Percentiles rank a stretch among this genome's conserved stretches.
phyloP scores from a whole-genome alignment of 306 rosid genomes.

The Astragalus glycyphyllos region DNA sequence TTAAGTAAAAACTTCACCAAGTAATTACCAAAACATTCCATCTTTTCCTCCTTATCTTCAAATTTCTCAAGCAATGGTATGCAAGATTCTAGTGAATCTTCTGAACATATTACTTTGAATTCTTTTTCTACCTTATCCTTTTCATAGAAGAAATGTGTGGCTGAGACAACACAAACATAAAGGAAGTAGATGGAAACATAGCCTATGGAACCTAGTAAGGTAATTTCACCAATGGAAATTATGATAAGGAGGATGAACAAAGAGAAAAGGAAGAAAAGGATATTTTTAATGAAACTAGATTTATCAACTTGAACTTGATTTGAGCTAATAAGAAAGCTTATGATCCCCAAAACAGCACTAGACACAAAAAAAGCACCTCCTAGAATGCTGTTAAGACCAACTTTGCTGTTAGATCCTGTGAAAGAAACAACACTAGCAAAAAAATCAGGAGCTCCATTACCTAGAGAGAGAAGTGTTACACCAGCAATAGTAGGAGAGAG shows the following conservation, averaged over 20 bases:
- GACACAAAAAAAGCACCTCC: constrained; percentile 84
- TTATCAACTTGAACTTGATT: constrained; percentile 51
- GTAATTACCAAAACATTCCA: not conserved
- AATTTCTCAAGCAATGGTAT: constrained; percentile 51
- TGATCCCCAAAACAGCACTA: constrained; percentile 67
- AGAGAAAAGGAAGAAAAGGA: constrained; percentile 65
- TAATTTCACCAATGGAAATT: constrained; percentile 58
- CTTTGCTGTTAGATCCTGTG: constrained; percentile 58
- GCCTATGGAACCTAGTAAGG: constrained; percentile 64
- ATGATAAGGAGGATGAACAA: constrained; percentile 55
- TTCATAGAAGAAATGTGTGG: constrained; percentile 55
- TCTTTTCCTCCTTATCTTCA: constrained; percentile 30
- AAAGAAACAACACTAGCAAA: constrained; percentile 74
- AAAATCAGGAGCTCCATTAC: constrained; percentile 93
- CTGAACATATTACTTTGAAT: constrained; percentile 3
- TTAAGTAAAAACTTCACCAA: constrained; percentile 27
- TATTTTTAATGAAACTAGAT: constrained; percentile 65
- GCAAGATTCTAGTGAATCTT: constrained; percentile 37
- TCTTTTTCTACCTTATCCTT: constrained; percentile 4
- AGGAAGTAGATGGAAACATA: constrained; percentile 63
- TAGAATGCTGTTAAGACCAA: constrained; percentile 75
- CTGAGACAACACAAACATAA: constrained; percentile 68
- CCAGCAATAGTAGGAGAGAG: constrained; percentile 92
- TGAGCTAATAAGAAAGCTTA: constrained; percentile 55
- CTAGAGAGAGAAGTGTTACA: constrained; percentile 82